Base-by-base conservation (phyloP, 352 stramenopile species). In the Peronospora belbahrii region DNA sequence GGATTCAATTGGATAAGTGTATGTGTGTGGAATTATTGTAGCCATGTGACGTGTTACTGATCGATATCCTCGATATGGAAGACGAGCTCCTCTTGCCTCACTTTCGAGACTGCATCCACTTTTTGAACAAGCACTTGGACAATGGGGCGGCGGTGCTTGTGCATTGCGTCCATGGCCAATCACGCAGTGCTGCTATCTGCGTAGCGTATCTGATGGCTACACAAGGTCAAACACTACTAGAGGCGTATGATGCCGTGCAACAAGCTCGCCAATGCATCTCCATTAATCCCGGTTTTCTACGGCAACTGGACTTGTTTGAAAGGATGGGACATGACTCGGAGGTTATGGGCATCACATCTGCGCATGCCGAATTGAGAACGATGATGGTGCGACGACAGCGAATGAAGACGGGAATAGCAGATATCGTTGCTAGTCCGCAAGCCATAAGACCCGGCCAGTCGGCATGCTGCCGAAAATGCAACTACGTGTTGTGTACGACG, bases 121-220 rank as follows among this genome's bases (percentile, higher is more conserved):
- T 83, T 37, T 32, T 84, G 7, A 23, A 62, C 2, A 52, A 51
- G 3, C 52, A 63, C 27, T 20, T 68, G 14, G 30, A 42, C 18
- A 37, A 19, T 11, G 19, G 35, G 0, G 27, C 28, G 2, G 40
- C 48, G 7, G 70, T 66, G 39, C 60, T 89, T 20, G 81, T 92
- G 34, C 78, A 92, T 35, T 92, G 81, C 31, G 77, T 83, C 3
- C 87, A 88, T 41, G 81, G 81, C 15, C 81, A 92, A 48, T 88
- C 75, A 6, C 73, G 81, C 34, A 88, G 75, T 31, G 79, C 75
- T 25, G 51, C 75, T 11, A 63, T 90, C 33, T 88, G 74, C 38
- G 70, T 92, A 15, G 81, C 81, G 19, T 90, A 69, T 59, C 42
- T 90, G 36, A 92, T 92, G 81, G 56, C 59, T 11, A 54, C 42